Percentiles rank a stretch among this genome's conserved stretches.
Conservation (phyloP, 805 yeast genomes). For the Starmerella cellae region DNA sequence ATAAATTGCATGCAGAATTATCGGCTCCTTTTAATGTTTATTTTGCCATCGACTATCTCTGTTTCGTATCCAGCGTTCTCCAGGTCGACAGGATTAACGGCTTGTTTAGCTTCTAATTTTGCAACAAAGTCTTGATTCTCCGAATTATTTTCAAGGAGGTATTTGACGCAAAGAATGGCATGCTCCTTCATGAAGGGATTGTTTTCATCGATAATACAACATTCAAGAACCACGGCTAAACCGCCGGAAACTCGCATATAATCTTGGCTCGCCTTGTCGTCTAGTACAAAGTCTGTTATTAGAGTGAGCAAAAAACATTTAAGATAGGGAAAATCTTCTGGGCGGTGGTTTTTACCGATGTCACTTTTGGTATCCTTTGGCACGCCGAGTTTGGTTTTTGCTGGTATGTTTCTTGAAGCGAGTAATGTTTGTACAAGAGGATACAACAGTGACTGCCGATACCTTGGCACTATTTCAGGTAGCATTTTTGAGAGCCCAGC, state of each 20-base stretch:
- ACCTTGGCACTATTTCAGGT: neutral
- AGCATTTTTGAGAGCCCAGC: neutral
- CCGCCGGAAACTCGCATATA: constrained; percentile 51
- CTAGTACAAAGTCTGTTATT: constrained; percentile 51
- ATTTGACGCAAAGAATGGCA: constrained; percentile 64
- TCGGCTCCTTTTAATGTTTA: constrained; percentile 34
- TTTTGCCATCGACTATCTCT: constrained; percentile 57
- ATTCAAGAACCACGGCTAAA: constrained; percentile 56
- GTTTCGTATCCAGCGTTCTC: constrained; percentile 67
- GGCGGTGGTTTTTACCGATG: constrained; percentile 3
- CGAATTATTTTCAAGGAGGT: constrained; percentile 47
- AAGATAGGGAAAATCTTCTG: constrained; percentile 13
- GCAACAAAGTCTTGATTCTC: constrained; percentile 69
- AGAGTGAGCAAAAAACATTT: constrained; percentile 2
- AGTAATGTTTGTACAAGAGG: neutral
- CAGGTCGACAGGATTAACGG: constrained; percentile 45
- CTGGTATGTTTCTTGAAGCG: constrained; percentile 4
- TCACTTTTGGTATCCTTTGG: neutral
- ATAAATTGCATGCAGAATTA: neutral
- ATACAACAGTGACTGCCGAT: neutral
- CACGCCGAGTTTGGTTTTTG: constrained; percentile 2
- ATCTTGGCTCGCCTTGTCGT: constrained; percentile 56
- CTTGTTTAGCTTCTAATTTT: constrained; percentile 58
- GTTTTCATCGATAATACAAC: constrained; percentile 72
- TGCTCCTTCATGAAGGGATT: constrained; percentile 74